Evolutionary conservation across 2,329 filamentous ascomycete species (phyloP), one percentile per base, ranked within the genome.

Genomic region (Neonectria sp.): DNA sequence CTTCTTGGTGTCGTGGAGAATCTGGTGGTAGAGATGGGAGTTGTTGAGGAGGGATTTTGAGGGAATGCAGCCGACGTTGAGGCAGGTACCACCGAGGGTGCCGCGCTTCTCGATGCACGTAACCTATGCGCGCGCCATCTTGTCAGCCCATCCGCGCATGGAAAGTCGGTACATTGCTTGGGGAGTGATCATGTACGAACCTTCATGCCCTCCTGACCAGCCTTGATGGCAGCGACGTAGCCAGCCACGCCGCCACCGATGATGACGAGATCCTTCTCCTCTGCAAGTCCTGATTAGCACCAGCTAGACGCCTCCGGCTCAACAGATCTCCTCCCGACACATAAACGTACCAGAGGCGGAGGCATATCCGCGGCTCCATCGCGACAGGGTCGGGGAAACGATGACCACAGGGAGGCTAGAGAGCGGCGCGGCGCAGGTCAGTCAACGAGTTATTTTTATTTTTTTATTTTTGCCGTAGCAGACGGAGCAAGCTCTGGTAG

Each of bases 21-120:
- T 93, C 85, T 95, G 93, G 87, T 98, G 95, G 88, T 98, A 98
- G 68, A 98, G 90, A 83, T 98, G 95, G 77, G 96, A 98, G 89
- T 98, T 98, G 91, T 98, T 99, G 83, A 99, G 93, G 76, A 99
- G 94, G 71, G 96, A 98, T 86, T 99, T 99, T 73, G 96, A 99
- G 74, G 96, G 96, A 81, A 99, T 99, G 86, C 96, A 99, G 85
- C 96, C 96, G 79, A 99, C 96, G 83, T 99, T 99, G 79, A 99
- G 87, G 88, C 96, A 99, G 79, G 96, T 99, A 81, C 96, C 96
- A 79, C 96, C 96, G 77, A 99, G 91, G 68, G 90, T 88, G 75
- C 96, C 96, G 81, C 96, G 94, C 90, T 99, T 99, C 86, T 99
- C 96, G 86, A 99, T 97, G 85, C 96, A 99, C 69, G 95, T 90